These are phyloP conservation scores for Usnea hakonensis DNA, from an alignment of 495 filamentous ascomycete species.

Conservation along the genomic window DNA sequence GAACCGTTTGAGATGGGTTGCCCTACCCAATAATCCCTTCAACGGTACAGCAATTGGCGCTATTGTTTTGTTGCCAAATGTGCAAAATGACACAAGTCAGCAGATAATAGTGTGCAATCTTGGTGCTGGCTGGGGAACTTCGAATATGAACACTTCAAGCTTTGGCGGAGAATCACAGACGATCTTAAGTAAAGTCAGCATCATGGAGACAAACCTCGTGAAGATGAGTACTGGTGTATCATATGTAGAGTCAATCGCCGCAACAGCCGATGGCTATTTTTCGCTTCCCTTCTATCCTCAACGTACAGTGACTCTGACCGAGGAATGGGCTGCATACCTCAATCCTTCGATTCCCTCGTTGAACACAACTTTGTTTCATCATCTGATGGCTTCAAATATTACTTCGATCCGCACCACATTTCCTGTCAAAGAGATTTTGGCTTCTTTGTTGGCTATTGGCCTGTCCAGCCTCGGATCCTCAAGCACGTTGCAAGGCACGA, in stretches of 20 bases:
- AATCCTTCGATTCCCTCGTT: constrained; percentile 3
- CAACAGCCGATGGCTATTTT: too few relatives aligned
- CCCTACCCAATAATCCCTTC: constrained; percentile 13
- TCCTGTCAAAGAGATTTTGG: not conserved
- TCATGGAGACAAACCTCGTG: not conserved
- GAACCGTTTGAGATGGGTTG: constrained; percentile 12
- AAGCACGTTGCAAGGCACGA: constrained; percentile 12
- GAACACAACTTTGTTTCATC: constrained; percentile 9
- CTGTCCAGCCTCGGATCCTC: constrained; percentile 11
- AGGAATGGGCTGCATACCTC: constrained; percentile 12
- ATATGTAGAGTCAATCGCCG: too few relatives aligned
- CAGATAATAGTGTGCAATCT: constrained; percentile 2
- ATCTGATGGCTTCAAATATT: not conserved
- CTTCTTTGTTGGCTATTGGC: constrained; percentile 11
- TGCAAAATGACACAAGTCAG: not conserved
- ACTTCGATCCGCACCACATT: not conserved
- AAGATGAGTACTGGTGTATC: not conserved
- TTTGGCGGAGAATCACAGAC: not conserved
- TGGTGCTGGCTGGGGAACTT: constrained; percentile 1
- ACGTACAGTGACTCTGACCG: not conserved
- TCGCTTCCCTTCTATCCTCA: not conserved
- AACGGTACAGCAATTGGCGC: constrained; percentile 9
- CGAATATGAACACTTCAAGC: not conserved
- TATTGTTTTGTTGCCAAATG: not conserved
- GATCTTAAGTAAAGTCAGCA: not conserved